Evolutionary conservation across 2,329 filamentous ascomycete genomes (phyloP).

Genomic region (Alternaria brassicae): DNA sequence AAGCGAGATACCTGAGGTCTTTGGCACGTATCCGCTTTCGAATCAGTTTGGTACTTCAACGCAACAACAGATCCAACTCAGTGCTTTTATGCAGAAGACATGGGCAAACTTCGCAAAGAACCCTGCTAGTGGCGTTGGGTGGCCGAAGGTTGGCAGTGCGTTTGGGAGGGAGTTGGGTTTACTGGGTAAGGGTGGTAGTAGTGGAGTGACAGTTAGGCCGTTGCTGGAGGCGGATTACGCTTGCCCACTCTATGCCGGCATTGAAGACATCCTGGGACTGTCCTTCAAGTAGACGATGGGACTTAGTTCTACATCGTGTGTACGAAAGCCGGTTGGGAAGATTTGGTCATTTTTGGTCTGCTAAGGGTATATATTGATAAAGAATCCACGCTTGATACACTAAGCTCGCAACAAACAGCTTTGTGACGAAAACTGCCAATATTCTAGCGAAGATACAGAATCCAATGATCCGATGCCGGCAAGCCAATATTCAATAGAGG

Average conservation of each 20-base stretch:
- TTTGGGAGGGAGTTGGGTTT: slow-evolving; percentile 15
- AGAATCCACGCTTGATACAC: neutral
- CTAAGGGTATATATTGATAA: neutral
- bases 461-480: neutral
- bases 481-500: neutral
- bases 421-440: neutral
- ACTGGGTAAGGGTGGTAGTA: slow-evolving; percentile 12
- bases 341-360: neutral
- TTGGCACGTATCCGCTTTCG: slow-evolving; percentile 26
- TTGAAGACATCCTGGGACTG: slow-evolving; percentile 14
- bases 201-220: slow-evolving; percentile 12
- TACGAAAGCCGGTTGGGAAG: neutral
- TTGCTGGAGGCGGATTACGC: slow-evolving; percentile 16
- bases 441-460: neutral
- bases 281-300: neutral
- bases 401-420: neutral
- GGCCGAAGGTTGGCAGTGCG: slow-evolving; percentile 12
- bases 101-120: slow-evolving; percentile 36
- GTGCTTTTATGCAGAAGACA: slow-evolving; percentile 28
- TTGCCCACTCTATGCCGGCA: slow-evolving; percentile 11
- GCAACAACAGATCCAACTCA: slow-evolving; percentile 23
- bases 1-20: slow-evolving; percentile 31
- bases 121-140: slow-evolving; percentile 19
- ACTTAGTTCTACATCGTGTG: neutral
- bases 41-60: slow-evolving; percentile 21